Conservation (phyloP, 164 flowering plant species). For the Annona squamosa region DNA sequence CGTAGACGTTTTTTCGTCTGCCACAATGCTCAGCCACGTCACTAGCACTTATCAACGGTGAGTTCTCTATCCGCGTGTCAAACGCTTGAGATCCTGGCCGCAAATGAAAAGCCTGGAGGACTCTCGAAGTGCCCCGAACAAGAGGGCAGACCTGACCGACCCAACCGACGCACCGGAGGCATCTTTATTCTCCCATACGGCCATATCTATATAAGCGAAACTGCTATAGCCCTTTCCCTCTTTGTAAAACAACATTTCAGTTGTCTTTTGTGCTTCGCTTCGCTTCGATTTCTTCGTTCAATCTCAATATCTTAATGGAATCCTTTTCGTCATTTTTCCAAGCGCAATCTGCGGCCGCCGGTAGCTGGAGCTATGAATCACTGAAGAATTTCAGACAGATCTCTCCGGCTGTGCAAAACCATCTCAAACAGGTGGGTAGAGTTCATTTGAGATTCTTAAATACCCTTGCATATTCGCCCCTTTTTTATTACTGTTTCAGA, state of each 20-base stretch:
- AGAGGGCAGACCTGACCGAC: too few species aligned
- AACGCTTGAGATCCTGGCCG: too few species aligned
- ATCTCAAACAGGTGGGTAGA: constrained; percentile 16
- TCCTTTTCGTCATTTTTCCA: constrained; percentile 17
- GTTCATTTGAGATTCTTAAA: not conserved
- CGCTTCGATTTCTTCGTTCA: not conserved
- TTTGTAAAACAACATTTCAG: not conserved
- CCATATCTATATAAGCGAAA: not conserved
- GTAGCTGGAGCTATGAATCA: constrained; percentile 15
- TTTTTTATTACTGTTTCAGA: not conserved
- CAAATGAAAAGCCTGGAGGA: too few species aligned
- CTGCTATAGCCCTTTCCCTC: not conserved
- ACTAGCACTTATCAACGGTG: too few species aligned
- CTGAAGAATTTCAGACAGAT: constrained; percentile 23
- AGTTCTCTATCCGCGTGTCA: too few species aligned
- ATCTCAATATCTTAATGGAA: constrained; percentile 5
- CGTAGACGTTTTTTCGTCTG: too few species aligned
- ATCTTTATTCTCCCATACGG: too few species aligned
- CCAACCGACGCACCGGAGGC: too few species aligned
- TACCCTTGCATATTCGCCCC: not conserved
- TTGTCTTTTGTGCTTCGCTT: not conserved
- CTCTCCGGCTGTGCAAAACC: constrained; percentile 20
- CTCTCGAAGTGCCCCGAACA: too few species aligned
- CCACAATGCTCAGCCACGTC: too few species aligned
- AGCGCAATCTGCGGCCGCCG: constrained; percentile 6